phyloP scores from a whole-genome alignment of 768 basidiomycete species.

The Agaricus blazei region DNA sequence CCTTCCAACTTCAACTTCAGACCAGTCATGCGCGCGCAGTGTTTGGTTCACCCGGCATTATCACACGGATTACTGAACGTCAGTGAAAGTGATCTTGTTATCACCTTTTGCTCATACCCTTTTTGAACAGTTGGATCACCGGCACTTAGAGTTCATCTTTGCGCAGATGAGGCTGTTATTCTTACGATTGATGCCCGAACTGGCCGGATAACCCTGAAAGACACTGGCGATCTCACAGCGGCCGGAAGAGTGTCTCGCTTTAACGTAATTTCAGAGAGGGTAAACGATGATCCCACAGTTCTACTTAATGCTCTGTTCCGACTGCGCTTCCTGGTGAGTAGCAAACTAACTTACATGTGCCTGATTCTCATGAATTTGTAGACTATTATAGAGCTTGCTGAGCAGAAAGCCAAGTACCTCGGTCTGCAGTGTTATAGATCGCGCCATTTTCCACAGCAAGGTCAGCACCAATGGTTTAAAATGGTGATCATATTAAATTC shows the following conservation, averaged over 20 bases:
- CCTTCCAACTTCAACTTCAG: conserved; percentile 52
- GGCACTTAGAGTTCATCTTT: conserved; percentile 64
- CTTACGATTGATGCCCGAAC: conserved; percentile 78
- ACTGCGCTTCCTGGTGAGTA: conserved; percentile 59
- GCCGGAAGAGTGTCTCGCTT: conserved; percentile 70
- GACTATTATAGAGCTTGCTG: conserved; percentile 80
- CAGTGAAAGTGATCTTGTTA: conserved; percentile 20
- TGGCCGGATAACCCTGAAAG: conserved; percentile 71
- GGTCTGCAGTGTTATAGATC: conserved; percentile 71
- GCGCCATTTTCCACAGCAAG: conserved; percentile 63
- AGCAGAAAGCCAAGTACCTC: conserved; percentile 82
- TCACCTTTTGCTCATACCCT: neutral
- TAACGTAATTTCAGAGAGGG: conserved; percentile 44
- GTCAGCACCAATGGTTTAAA: conserved; percentile 30
- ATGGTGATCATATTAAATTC: neutral
- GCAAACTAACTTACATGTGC: neutral
- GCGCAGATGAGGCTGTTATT: conserved; percentile 70
- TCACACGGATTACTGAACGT: conserved; percentile 51
- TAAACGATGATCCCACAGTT: conserved; percentile 66
- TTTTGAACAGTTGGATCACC: conserved; percentile 41
- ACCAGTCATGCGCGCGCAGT: conserved; percentile 42
- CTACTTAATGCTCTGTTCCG: conserved; percentile 53
- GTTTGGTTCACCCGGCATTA: conserved; percentile 59
- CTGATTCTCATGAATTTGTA: conserved; percentile 23
- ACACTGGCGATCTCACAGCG: conserved; percentile 76